Conservation (phyloP, 495 filamentous ascomycete species). For the Neurospora sp. region DNA sequence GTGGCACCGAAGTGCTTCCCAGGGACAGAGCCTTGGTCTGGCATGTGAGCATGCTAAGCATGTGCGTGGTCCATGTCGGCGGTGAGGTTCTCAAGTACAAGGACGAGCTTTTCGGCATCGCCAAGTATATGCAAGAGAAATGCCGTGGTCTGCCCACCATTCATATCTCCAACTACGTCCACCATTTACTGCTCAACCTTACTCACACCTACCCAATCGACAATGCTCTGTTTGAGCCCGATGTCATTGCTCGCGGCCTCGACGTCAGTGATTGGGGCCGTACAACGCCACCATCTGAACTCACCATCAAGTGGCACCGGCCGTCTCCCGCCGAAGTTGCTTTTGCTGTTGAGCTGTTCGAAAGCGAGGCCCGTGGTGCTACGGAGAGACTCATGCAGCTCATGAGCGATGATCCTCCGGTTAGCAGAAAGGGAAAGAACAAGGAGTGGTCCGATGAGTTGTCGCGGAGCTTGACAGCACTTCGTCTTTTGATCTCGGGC, state of each 20-base stretch:
- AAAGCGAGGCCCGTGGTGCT: constrained; percentile 57
- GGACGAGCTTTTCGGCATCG: constrained; percentile 81
- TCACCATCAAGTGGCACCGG: constrained; percentile 86
- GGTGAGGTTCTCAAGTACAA: constrained; percentile 79
- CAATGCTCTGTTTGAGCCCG: constrained; percentile 71
- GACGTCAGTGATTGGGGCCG: constrained; percentile 72
- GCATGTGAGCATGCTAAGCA: constrained; percentile 95
- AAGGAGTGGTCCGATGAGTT: constrained; percentile 99
- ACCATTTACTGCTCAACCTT: constrained; percentile 95
- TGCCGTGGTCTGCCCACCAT: constrained; percentile 89
- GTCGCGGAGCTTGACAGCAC: constrained; percentile 73
- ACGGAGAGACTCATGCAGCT: constrained; percentile 54
- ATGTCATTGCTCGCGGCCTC: constrained; percentile 38
- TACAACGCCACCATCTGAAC: constrained; percentile 52
- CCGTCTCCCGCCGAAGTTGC: constrained; percentile 67
- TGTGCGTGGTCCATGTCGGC: constrained; percentile 96
- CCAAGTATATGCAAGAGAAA: constrained; percentile 88
- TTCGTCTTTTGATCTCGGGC: constrained; percentile 78
- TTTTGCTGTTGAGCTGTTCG: constrained; percentile 82
- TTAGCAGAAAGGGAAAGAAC: constrained; percentile 87
- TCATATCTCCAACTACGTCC: constrained; percentile 94
- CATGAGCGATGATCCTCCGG: constrained; percentile 68
- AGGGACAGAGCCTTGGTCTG: constrained; percentile 88
- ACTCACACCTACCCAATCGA: constrained; percentile 90
- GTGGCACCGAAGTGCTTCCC: constrained; percentile 85